Evolutionary conservation across 1,284 basidiomycete genomes (phyloP).

Genomic region (Boletus mariae): DNA sequence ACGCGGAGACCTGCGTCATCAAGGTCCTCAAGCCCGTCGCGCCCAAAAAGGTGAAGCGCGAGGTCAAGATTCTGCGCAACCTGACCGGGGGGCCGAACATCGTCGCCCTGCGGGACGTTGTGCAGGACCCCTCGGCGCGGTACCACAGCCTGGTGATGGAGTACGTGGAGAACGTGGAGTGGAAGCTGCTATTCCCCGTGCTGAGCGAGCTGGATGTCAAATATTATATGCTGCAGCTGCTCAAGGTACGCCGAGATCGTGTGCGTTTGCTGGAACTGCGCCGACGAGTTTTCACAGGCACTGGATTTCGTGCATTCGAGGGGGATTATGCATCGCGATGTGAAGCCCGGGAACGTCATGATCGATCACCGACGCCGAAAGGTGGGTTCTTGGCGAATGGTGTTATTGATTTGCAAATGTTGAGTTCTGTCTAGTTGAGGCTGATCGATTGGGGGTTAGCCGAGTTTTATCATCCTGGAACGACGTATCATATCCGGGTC

Average conservation of each 20-base stretch:
- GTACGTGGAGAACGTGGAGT: slow-evolving; percentile 82
- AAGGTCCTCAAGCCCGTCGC: slow-evolving; percentile 91
- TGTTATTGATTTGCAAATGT: not conserved
- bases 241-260: slow-evolving; percentile 46
- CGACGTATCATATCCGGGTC: slow-evolving; percentile 85
- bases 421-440: slow-evolving; percentile 48
- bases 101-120: slow-evolving; percentile 79
- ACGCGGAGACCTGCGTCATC: slow-evolving; percentile 78
- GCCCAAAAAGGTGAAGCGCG: slow-evolving; percentile 90
- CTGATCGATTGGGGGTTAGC: slow-evolving; percentile 92
- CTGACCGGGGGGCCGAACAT: slow-evolving; percentile 85
- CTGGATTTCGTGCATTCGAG: slow-evolving; percentile 86
- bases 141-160: slow-evolving; percentile 86
- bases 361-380: slow-evolving; percentile 79
- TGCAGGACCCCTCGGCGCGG: slow-evolving; percentile 70
- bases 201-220: slow-evolving; percentile 82
- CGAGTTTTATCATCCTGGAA: slow-evolving; percentile 87
- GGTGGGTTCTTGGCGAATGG: slow-evolving; percentile 38
- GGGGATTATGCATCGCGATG: slow-evolving; percentile 89
- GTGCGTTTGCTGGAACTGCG: too few species aligned
- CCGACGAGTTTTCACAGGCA: slow-evolving; percentile 43
- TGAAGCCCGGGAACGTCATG: slow-evolving; percentile 92
- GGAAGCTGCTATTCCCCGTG: slow-evolving; percentile 73
- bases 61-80: slow-evolving; percentile 90
- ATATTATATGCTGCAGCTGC: slow-evolving; percentile 81